A percentile compares a stretch with the other conserved stretches of the same genome.
phyloP scores from a whole-genome alignment of 2,329 filamentous ascomycete species.

The Scopulariopsis brevicaulis region DNA sequence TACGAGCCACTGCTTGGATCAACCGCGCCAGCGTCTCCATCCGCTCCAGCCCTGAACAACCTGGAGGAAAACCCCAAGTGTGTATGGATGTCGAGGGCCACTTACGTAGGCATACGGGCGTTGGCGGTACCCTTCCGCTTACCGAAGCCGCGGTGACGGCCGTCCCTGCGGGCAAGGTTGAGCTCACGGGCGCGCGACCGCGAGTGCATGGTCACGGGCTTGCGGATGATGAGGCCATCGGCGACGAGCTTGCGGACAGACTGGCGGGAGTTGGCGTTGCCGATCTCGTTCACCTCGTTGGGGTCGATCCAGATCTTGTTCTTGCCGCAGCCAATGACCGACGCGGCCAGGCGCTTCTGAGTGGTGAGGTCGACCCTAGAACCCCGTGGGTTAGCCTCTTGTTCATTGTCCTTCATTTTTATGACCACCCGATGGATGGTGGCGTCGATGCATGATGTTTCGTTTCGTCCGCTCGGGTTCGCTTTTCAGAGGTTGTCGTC shows the following conservation, averaged over 20 bases:
- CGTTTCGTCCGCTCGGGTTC: neutral
- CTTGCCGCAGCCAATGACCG: constrained; percentile 98
- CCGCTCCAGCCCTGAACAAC: neutral
- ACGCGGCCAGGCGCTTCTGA: constrained; percentile 99
- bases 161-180: constrained; percentile 86
- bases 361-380: constrained; percentile 96
- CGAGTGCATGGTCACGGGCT: constrained; percentile 99
- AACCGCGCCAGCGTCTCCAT: neutral
- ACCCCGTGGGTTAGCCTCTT: constrained; percentile 6
- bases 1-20: neutral
- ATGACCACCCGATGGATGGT: neutral
- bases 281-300: constrained; percentile 98
- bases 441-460: neutral
- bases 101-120: constrained; percentile 96
- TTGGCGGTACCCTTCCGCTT: constrained; percentile 99
- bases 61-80: neutral
- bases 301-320: constrained; percentile 99
- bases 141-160: constrained; percentile 98
- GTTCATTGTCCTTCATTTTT: neutral
- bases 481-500: neutral
- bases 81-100: constrained; percentile 7
- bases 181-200: constrained; percentile 91
- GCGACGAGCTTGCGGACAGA: constrained; percentile 98
- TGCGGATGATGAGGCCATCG: constrained; percentile 99
- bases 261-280: constrained; percentile 99